Percentiles rank a stretch among this genome's conserved stretches.
Evolutionary conservation across 306 rosid genomes (phyloP).

Genomic region (Myrica gale): DNA sequence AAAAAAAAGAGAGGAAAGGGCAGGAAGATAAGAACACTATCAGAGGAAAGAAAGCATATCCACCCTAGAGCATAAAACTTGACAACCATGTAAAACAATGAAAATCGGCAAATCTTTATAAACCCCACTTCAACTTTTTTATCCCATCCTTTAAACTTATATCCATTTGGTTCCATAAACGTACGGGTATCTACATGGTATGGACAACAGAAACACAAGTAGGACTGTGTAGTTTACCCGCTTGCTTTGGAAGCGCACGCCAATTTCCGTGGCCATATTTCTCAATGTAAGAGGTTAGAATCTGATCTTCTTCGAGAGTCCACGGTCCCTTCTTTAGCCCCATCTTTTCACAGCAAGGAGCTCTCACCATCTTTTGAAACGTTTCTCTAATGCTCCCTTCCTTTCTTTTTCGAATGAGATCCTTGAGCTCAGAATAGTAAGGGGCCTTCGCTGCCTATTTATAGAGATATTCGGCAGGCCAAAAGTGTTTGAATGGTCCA

Average conservation of each 20-base stretch:
- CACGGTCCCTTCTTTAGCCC: conserved; percentile 94
- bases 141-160: not conserved
- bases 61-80: not conserved
- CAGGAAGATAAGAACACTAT: not conserved
- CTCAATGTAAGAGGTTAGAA: conserved; percentile 56
- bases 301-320: conserved; percentile 79
- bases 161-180: not conserved
- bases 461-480: conserved; percentile 40
- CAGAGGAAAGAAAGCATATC: not conserved
- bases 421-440: conserved; percentile 8
- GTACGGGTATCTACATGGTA: not conserved
- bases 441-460: conserved; percentile 39
- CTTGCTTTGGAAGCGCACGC: conserved; percentile 95
- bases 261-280: conserved; percentile 78
- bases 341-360: conserved; percentile 96
- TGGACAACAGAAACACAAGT: not conserved
- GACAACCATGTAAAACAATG: too few relatives aligned
- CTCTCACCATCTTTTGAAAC: conserved; percentile 65
- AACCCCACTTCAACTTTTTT: not conserved
- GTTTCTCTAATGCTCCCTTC: not conserved
- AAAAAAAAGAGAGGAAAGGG: conserved; percentile 10
- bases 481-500: conserved; percentile 30
- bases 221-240: conserved; percentile 49
- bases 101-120: too few relatives aligned
- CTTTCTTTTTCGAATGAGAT: not conserved